Base-by-base conservation (phyloP, 495 filamentous ascomycete genomes). In the Viridothelium virens region DNA sequence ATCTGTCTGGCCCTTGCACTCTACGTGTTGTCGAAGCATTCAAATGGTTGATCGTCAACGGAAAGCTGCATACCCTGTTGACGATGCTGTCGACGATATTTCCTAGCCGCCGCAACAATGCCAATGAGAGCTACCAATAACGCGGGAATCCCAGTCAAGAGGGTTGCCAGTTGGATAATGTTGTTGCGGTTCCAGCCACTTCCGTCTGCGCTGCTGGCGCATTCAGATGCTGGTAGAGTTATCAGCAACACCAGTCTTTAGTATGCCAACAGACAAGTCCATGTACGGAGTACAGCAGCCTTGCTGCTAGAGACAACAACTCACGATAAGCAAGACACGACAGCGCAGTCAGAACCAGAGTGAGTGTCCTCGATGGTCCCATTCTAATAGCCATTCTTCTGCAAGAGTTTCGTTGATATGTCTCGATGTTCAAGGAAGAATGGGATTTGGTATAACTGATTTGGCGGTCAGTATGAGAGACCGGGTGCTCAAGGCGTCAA, bases 121-220 rank as follows among this genome's bases (percentile, higher is more conserved):
- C 53, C 53, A 36, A 59, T 33, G 2, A 59, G 4, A 36, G 5
- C 14, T 59, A 33, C 2, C 7, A 59, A 6, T 36, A 59, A 34
- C 25, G 53, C 31, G 9, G 53, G 53, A 59, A 59, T 14, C 36
- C 53, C 53, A 2, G 53, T 36, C 31, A 59, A 36, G 18, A 59
- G 53, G 7, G 53, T 1, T 18, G 31, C 53, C 31, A 59, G 53
- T 4, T 59, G 53, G 53, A 59, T 59, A 36, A 59, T 59, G 53
- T 59, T 36, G 53, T 59, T 14, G 14, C 53, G n/a, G 5, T 14
- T 18, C 53, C 53, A 59, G 31, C 25, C 2, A 36, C 6, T 34
- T 36, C 36, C 53, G 1, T 36, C 31, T 36, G 53, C 18, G 14
- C 6, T 33, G 14, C 4, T 36, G 31, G 25, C 53, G 31, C 53